phyloP scores from a whole-genome alignment of 192 early-diverging fungal species.

The Dimargaris xerosporica region DNA sequence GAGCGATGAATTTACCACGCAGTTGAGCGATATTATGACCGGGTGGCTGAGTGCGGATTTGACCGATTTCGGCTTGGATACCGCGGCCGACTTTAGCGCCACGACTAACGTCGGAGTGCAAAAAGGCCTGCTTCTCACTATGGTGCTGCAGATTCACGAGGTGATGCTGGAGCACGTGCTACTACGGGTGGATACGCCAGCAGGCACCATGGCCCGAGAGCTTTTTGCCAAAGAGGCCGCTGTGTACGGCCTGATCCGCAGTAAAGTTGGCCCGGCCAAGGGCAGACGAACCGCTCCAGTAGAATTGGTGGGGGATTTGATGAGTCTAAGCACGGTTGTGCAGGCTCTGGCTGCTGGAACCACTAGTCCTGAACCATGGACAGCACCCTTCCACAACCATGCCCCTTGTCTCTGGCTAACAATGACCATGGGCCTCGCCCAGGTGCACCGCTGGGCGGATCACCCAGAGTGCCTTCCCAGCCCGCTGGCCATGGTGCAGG shows the following conservation, averaged over 20 bases:
- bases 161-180: conserved; percentile 11
- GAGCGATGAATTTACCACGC: background rate
- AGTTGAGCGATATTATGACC: background rate
- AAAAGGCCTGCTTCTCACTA: conserved; percentile 31
- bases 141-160: conserved; percentile 44
- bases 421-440: background rate
- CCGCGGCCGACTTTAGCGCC: conserved; percentile 43
- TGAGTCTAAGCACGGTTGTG: too few species aligned
- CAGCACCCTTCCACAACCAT: too few species aligned
- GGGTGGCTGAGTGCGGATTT: conserved; percentile 24
- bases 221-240: too few species aligned
- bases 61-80: conserved; percentile 52
- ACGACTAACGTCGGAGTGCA: conserved; percentile 30
- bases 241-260: too few species aligned
- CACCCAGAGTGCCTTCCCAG: background rate
- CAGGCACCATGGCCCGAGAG: background rate
- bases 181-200: background rate
- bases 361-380: too few species aligned
- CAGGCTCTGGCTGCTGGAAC: too few species aligned
- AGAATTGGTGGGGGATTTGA: too few species aligned
- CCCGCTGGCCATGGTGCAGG: background rate
- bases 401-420: too few species aligned
- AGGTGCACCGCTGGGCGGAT: background rate
- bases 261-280: too few species aligned
- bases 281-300: too few species aligned